phyloP scores from a whole-genome alignment of 768 basidiomycete genomes.

The Lactarius indigo region DNA sequence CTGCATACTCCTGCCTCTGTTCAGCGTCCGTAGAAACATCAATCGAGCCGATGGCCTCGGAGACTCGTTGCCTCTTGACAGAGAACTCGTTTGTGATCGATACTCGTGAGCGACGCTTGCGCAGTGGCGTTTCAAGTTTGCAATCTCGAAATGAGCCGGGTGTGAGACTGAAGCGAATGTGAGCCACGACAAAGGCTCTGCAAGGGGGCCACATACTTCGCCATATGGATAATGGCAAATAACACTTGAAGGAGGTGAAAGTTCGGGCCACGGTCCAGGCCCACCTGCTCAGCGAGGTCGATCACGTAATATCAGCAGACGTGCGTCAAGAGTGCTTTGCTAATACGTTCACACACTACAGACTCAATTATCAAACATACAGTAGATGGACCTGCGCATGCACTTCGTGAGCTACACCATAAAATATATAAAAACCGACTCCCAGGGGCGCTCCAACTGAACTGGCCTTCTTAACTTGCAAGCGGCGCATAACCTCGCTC shows the following conservation, averaged over 20 bases:
- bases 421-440: too few species aligned
- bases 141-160: constrained; percentile 21
- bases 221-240: constrained; percentile 9
- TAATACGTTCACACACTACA: too few species aligned
- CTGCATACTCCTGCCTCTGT: constrained; percentile 20
- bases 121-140: constrained; percentile 24
- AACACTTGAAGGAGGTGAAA: background rate
- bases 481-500: too few species aligned
- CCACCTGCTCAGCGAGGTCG: background rate
- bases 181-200: background rate
- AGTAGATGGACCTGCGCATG: too few species aligned
- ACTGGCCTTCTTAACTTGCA: too few species aligned
- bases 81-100: constrained; percentile 27
- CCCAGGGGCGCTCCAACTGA: too few species aligned
- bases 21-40: constrained; percentile 13
- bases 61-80: constrained; percentile 24
- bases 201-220: constrained; percentile 10
- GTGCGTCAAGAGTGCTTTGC: too few species aligned
- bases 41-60: constrained; percentile 20
- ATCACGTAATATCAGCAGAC: background rate
- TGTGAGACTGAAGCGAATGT: constrained; percentile 11
- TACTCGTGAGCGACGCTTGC: constrained; percentile 24
- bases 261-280: background rate
- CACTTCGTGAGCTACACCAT: too few species aligned
- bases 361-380: too few species aligned